Conservation (phyloP, 2,329 filamentous ascomycete genomes). For the Cladosporium sp. region DNA sequence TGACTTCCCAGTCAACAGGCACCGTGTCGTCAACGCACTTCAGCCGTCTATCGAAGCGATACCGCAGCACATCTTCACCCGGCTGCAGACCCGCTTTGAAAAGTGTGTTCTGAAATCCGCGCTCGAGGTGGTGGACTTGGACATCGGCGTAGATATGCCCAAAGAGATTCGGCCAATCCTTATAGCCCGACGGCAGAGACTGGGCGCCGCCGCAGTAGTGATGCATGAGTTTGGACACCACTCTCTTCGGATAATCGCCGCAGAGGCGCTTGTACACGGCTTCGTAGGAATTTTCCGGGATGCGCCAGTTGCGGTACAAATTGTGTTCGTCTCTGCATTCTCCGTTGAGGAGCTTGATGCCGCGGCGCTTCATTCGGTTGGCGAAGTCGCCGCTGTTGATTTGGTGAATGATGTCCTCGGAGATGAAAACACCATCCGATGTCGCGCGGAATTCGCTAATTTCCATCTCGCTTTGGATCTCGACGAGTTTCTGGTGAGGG, state of each 20-base stretch:
- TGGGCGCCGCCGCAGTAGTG: slow-evolving; percentile 40
- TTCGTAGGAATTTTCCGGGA: slow-evolving; percentile 41
- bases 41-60: slow-evolving; percentile 53
- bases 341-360: slow-evolving; percentile 49
- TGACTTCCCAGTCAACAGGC: slow-evolving; percentile 50
- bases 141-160: slow-evolving; percentile 54
- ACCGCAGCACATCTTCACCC: slow-evolving; percentile 46
- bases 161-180: slow-evolving; percentile 50
- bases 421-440: slow-evolving; percentile 48
- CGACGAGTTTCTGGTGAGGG: slow-evolving; percentile 38
- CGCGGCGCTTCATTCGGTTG: slow-evolving; percentile 38
- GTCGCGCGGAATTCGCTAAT: slow-evolving; percentile 53
- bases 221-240: slow-evolving; percentile 41
- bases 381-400: slow-evolving; percentile 50
- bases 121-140: slow-evolving; percentile 51
- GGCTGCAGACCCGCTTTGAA: slow-evolving; percentile 37
- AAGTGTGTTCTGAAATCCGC: slow-evolving; percentile 48
- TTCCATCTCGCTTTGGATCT: slow-evolving; percentile 39
- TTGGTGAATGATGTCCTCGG: slow-evolving; percentile 38
- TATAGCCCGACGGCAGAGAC: slow-evolving; percentile 35
- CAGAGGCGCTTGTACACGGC: slow-evolving; percentile 44
- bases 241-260: slow-evolving; percentile 48
- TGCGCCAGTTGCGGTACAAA: slow-evolving; percentile 49
- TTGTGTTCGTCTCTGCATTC: slow-evolving; percentile 53
- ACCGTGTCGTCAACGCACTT: slow-evolving; percentile 40